Evolutionary conservation across 2,329 filamentous ascomycete genomes (phyloP), one percentile per base, ranked within the genome.

Genomic region (Aspergillus pseudonomiae): DNA sequence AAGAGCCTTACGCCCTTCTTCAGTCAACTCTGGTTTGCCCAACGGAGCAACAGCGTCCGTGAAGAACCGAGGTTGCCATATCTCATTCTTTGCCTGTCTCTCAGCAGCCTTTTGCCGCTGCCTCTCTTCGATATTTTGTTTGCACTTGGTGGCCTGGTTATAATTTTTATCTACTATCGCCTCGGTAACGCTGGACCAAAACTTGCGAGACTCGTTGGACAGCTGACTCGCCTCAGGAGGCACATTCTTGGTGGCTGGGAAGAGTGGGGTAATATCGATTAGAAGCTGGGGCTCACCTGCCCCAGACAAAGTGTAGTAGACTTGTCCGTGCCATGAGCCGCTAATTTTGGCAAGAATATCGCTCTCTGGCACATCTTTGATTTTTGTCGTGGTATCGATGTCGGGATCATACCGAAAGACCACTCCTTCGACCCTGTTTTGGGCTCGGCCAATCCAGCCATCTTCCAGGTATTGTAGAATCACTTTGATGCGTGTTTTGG

Each of bases 391-490:
- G 75, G 87, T 87, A 76, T 98, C 94, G 63, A 94, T 94, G 26
- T 92, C 88, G 0, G 93, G 91, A 73, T 97, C 91, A 70, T 97
- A 97, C 57, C 86, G 90, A 84, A 97, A 99, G 61, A 98, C 85
- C 60, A 97, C 88, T 21, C 95, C 95, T 65, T 96, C 89, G 41
- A 99, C 90, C 74, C 91, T 93, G 79, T 98, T 97, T 71, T 96
- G 94, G 24, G 92, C 88, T 68, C 92, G 92, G 54, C 94, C 92
- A 34, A 98, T 85, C 94, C 95, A 99, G 57, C 94, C 93, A 71
- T 98, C 94, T 73, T 98, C 94, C 61, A 94, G 83, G 76, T 99
- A 99, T 72, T 96, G 90, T 54, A 99, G 81, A 67, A 99, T 97
- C 21, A 90, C 91, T 81, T 98, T 98, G 69, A 96, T 87, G 74